Evolutionary conservation across 1,284 basidiomycete genomes (phyloP), one percentile per base, ranked within the genome.

Genomic region (Malassezia obtusa): DNA sequence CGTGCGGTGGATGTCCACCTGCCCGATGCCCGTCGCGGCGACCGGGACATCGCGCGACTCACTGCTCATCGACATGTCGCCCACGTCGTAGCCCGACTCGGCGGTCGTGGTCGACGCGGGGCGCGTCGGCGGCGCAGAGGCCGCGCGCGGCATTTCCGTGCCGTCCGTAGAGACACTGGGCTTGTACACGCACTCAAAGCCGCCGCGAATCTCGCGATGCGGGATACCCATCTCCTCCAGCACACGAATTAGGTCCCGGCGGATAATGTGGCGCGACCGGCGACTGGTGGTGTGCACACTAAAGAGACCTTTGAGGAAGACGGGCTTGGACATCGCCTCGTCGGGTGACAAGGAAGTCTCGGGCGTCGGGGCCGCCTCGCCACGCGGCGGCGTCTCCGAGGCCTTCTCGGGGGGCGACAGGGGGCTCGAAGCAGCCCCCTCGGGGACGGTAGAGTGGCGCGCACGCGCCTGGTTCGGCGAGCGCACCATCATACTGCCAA

Each of bases 171-270:
- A 8, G 19, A 21, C 32, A 22, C 19, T 21, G 17, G 22, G 92
- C 45, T 87, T 77, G 73, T 96, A 90, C 22, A 92, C 85, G 76
- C 92, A 98, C 74, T 96, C 92, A 73, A 91, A 98, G 0, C 92
- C 92, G 50, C 83, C 81, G 73, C 84, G 86, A 65, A 84, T 89
- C 73, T 91, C 87, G 35, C 88, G 82, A 74, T 92, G 89, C 74
- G 89, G 88, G 44, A 98, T 85, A 57, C 91, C 89, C 81, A 96
- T 88, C 43, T 89, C 82, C 64, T 92, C 87, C 37, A 98, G 79
- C 1, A 95, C 89, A 15, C 83, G 82, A 39, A 83, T 80, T 59
- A 98, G 84, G 74, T 95, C 90, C 32, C 80, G 77, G 67, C 89
- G 86, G 75, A 96, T 84, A 12, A 82, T 80, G 6, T 80, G 77